Base-by-base conservation (phyloP, 495 filamentous ascomycete genomes). In the Sordaria brevicollis region DNA sequence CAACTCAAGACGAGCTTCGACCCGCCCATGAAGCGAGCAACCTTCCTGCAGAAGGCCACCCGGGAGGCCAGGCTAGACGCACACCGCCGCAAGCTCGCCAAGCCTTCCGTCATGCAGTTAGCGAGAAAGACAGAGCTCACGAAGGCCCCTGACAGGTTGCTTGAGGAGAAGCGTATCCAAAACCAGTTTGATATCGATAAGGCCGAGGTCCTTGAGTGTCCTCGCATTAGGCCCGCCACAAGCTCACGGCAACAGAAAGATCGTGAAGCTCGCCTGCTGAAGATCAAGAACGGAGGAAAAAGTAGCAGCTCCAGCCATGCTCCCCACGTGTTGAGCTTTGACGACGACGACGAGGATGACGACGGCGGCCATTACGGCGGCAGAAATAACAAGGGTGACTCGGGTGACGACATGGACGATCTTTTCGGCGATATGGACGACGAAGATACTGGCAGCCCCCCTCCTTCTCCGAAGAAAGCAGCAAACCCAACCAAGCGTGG, bases 101-200 rank as follows among this genome's bases (percentile, higher is more conserved):
- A 74, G 2, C 71, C 74, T 1, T 74, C 73, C 0, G 74, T 76
- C 34, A 69, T 71, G 62, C 69, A 75, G 1, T 66, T 57, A 2
- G 75, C 79, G 2, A 65, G 36, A 11, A 9, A 70, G 8, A 74
- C 76, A 15, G 76, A 81, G 68, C 73, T 85, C 43, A 73, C 39
- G 6, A 74, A 70, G 34, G 82, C 81, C 0, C 83, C 83, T 13
- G 37, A 70, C 3, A 72, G 72, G 29, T 80, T 84, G 81, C 21
- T 80, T 0, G 72, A 78, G 39, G 79, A 80, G 15, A 69, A 75
- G 19, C 72, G 79, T 3, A 77, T 78, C 11, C 74, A 75, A 6
- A 69, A 74, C 6, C 78, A 78, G 34, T 76, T 73, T 39, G 62
- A 71, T 65, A 33, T 71, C 19, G 25, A 41, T 15, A 41, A 73